Evolutionary conservation across 2,329 filamentous ascomycete genomes (phyloP), one percentile per base, ranked within the genome.

Genomic region (Aspergillus sp.): DNA sequence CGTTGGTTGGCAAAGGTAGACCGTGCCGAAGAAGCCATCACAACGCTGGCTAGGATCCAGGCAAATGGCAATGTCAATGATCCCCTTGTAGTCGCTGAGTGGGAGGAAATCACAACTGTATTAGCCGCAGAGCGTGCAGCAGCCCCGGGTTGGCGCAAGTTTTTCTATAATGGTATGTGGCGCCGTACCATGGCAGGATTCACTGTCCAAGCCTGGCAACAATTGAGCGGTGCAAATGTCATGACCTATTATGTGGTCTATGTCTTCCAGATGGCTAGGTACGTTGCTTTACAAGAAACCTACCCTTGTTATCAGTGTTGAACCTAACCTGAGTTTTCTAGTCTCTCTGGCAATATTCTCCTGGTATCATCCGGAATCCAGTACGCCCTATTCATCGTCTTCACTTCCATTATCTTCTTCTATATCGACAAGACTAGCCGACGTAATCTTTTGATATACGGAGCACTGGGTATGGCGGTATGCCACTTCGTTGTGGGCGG

Each of bases 181-280:
- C 73, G 73, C 50, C 68, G 78, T 11, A 80, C 76, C 2, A 48
- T 79, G 38, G 74, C 76, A 11, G 78, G 78, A 37, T 73, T 77
- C 57, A 73, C 71, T 9, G 74, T 79, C 3, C 78, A 81, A 57
- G 74, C 74, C 19, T 81, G 77, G 76, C 77, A 80, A 58, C 69
- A 77, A 42, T 58, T 74, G 6, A 56, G 52, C 11, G 73, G 70
- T 8, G 65, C 63, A 3, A 71, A 71, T 37, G 57, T 68, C 27
- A 66, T 64, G 60, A 61, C 53, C 12, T 58, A 57, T 42, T 68
- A 67, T 39, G 60, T 68, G 9, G 62, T 67, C 0, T 69, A 68
- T 41, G 54, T 69, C 30, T 68, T 67, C 46, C 50, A 61, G 40
- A 69, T 69, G 67, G 66, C 66, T 12, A 41, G 32, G 43, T 45